Evolutionary conservation across 805 yeast genomes (phyloP).

Genomic region (Ogataea dorogensis): DNA sequence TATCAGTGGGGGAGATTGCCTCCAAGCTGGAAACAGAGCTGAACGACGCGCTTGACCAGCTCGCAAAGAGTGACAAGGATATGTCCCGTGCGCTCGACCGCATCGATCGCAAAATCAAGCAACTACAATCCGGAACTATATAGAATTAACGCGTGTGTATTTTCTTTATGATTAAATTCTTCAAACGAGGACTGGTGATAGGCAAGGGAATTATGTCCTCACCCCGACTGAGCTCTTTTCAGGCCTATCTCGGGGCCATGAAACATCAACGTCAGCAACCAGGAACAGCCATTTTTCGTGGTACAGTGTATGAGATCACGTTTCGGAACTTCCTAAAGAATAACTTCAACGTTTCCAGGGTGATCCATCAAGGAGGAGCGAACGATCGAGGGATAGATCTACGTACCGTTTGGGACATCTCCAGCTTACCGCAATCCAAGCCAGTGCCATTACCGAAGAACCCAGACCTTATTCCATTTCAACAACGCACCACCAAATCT

Average conservation of each 20-base stretch:
- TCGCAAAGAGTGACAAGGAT: conserved; percentile 25
- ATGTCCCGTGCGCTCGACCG: conserved; percentile 18
- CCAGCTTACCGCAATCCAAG: conserved; percentile 13
- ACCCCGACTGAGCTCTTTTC: conserved; percentile 14
- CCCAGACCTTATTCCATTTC: background rate
- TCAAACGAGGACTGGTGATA: conserved; percentile 1
- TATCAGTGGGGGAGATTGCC: conserved; percentile 28
- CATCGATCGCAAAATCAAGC: conserved; percentile 17
- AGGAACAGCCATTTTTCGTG: conserved; percentile 48
- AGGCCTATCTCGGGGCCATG: conserved; percentile 28
- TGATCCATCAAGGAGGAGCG: conserved; percentile 52
- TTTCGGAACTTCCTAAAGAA: conserved; percentile 40
- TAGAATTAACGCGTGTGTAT: background rate
- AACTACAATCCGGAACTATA: conserved; percentile 2
- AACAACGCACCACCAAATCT: conserved; percentile 1
- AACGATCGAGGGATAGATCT: conserved; percentile 59
- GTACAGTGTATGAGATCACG: conserved; percentile 54
- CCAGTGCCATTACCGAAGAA: background rate
- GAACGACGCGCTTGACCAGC: conserved; percentile 22
- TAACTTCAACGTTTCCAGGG: conserved; percentile 36
- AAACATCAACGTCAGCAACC: conserved; percentile 29
- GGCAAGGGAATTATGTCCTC: background rate
- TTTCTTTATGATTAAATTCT: conserved; percentile 1
- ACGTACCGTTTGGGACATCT: conserved; percentile 48
- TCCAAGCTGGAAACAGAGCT: conserved; percentile 23